A percentile compares a stretch with the other conserved stretches of the same genome.
These are phyloP conservation scores for Ampelomyces quisqualis DNA, from an alignment of 2,329 filamentous ascomycete genomes.

Conservation along the genomic window DNA sequence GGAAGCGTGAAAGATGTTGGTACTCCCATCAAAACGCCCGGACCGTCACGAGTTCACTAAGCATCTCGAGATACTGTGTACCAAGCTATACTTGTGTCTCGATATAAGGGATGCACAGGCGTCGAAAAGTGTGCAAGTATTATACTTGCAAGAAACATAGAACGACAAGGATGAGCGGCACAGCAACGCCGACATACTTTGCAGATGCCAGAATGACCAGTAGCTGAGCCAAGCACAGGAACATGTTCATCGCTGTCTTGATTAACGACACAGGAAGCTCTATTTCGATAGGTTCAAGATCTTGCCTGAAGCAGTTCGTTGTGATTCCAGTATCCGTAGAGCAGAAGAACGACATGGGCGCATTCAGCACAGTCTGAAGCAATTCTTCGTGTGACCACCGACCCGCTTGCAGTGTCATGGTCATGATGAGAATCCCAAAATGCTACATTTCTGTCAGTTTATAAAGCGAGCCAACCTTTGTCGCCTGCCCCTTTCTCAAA, in stretches of 20 bases:
- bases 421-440: conserved; percentile 49
- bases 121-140: conserved; percentile 49
- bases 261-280: conserved; percentile 35
- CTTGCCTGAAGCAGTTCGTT: conserved; percentile 48
- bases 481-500: conserved; percentile 17
- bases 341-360: conserved; percentile 40
- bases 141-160: conserved; percentile 47
- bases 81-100: conserved; percentile 51
- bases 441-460: conserved; percentile 11
- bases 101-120: conserved; percentile 53
- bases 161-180: conserved; percentile 10
- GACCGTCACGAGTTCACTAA: conserved; percentile 51
- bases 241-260: conserved; percentile 10
- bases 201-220: conserved; percentile 13
- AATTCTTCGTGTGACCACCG: conserved; percentile 48
- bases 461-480: conserved; percentile 19
- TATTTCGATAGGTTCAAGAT: conserved; percentile 46
- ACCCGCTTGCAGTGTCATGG: conserved; percentile 54
- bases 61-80: conserved; percentile 52
- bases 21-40: conserved; percentile 50
- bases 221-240: conserved; percentile 12
- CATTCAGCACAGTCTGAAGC: conserved; percentile 46
- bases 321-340: conserved; percentile 43
- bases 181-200: conserved; percentile 16
- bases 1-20: conserved; percentile 4